Evolutionary conservation across 164 flowering plant genomes (phyloP).

Genomic region (Malania oleifera): DNA sequence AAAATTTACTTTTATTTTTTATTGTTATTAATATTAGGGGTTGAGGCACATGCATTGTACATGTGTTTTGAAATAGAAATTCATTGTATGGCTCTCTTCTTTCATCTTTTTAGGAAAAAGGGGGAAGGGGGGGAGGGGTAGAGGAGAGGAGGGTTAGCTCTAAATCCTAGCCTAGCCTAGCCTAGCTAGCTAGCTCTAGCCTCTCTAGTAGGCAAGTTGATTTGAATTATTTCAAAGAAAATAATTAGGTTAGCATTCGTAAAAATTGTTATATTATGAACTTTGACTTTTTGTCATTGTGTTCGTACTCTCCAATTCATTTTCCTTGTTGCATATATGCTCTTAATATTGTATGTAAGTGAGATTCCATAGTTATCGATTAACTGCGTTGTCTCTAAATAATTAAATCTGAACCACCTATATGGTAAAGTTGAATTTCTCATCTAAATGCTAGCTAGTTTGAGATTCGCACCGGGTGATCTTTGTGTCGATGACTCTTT

Average conservation of each 20-base stretch:
- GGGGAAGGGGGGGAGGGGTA: not conserved
- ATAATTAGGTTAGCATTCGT: too few species aligned
- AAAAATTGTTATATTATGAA: not conserved
- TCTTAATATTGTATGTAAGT: not conserved
- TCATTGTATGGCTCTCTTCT: not conserved
- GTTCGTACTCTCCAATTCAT: too few species aligned
- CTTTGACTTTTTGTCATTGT: not conserved
- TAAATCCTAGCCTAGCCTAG: not conserved
- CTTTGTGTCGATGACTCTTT: too few species aligned
- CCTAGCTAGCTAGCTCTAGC: too few species aligned
- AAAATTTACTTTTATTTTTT: too few species aligned
- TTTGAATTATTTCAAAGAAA: not conserved
- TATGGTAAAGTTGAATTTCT: not conserved
- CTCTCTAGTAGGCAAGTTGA: not conserved
- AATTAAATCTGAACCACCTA: not conserved
- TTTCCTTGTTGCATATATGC: not conserved
- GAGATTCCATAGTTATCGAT: not conserved
- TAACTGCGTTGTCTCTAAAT: not conserved
- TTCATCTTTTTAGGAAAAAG: not conserved
- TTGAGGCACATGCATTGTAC: slow-evolving; percentile 1
- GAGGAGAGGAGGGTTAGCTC: not conserved
- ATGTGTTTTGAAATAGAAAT: not conserved
- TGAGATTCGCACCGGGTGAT: not conserved
- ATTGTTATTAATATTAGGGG: too few species aligned
- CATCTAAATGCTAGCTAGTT: slow-evolving; percentile 1